Percentiles rank a stretch among this genome's conserved stretches.
These are phyloP conservation scores for Epichloe coenophiala DNA, from an alignment of 2,329 filamentous ascomycete species.

Conservation along the genomic window DNA sequence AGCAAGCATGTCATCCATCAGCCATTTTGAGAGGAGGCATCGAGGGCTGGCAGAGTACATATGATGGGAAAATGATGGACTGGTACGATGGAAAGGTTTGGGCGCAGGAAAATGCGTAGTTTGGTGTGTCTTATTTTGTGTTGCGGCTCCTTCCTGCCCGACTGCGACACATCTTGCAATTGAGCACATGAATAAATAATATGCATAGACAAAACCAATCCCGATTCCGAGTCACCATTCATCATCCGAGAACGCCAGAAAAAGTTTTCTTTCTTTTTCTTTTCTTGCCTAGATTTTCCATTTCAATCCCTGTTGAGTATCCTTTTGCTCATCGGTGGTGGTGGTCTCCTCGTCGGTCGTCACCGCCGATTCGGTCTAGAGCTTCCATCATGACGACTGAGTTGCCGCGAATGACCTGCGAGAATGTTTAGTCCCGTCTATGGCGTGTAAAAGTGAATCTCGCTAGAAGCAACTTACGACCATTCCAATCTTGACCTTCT, in stretches of 20 bases:
- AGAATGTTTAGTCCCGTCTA: constrained; percentile 9
- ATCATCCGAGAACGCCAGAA: constrained; percentile 22
- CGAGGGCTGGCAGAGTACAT: constrained; percentile 39
- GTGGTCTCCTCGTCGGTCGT: constrained; percentile 30
- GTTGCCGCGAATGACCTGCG: constrained; percentile 88
- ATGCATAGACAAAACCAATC: background rate
- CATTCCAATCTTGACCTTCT: constrained; percentile 86
- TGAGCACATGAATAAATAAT: background rate
- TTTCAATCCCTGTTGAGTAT: constrained; percentile 7
- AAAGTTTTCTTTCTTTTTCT: constrained; percentile 6
- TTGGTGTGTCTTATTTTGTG: background rate
- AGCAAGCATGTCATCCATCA: constrained; percentile 30
- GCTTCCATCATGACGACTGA: constrained; percentile 97
- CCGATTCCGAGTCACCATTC: constrained; percentile 5
- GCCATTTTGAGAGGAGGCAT: constrained; percentile 38
- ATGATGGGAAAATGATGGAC: constrained; percentile 33
- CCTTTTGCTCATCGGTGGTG: constrained; percentile 14
- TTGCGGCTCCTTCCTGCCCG: background rate
- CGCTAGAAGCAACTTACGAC: constrained; percentile 46
- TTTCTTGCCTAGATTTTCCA: background rate
- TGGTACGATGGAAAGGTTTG: constrained; percentile 32
- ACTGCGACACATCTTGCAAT: background rate
- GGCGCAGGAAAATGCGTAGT: constrained; percentile 6
- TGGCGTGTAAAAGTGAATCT: background rate
- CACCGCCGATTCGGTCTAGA: constrained; percentile 52